Evolutionary conservation across 2,329 filamentous ascomycete species (phyloP).

Genomic region (Arthrobotrys sphaeroides): DNA sequence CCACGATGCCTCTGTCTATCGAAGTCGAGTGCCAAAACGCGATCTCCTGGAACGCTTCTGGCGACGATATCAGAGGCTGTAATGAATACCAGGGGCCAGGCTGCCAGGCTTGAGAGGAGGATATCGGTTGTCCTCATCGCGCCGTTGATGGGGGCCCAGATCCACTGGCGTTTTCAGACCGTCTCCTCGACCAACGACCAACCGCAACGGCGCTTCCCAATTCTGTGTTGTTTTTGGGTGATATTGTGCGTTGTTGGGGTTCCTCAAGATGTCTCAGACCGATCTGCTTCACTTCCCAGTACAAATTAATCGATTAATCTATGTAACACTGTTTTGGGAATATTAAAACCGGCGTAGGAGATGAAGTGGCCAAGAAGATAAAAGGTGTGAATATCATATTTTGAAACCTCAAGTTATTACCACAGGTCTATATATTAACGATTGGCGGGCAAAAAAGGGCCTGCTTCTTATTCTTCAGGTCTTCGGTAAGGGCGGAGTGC

Average conservation of each 20-base stretch:
- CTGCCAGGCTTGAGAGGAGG: slow-evolving; percentile 21
- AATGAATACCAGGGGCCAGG: neutral
- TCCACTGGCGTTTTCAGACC: neutral
- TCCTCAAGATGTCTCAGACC: neutral
- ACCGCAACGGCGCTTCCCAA: no score
- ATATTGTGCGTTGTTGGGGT: slow-evolving; percentile 34
- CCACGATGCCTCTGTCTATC: slow-evolving; percentile 17
- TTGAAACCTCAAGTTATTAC: neutral
- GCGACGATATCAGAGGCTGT: slow-evolving; percentile 14
- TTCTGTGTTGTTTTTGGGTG: slow-evolving; percentile 34
- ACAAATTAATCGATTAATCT: no score
- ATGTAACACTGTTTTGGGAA: no score
- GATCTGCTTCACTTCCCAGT: neutral
- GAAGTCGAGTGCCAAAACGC: slow-evolving; percentile 32
- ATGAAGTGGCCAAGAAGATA: neutral
- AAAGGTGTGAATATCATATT: neutral
- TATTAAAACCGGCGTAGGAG: neutral
- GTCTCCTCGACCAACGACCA: no score
- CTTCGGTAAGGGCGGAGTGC: slow-evolving; percentile 16
- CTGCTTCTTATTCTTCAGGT: neutral
- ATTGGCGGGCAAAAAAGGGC: neutral
- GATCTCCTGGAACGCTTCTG: neutral
- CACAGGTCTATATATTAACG: neutral
- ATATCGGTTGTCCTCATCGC: slow-evolving; percentile 6
- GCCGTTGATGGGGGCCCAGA: neutral